A percentile compares a stretch with the other conserved stretches of the same genome.
Conservation (phyloP, 306 rosid genomes). For the Argentina anserina region DNA sequence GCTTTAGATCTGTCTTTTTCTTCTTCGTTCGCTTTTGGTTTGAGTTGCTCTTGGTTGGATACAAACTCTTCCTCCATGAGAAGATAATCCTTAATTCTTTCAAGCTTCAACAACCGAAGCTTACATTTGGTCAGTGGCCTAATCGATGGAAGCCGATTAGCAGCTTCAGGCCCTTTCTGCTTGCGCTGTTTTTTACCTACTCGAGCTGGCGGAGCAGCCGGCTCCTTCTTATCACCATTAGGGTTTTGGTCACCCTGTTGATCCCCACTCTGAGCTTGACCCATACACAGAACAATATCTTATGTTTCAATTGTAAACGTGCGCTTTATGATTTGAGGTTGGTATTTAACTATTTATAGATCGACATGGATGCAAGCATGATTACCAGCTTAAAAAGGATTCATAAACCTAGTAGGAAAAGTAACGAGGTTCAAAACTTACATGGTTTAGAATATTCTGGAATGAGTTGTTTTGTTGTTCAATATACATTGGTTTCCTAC, state of each 20-base stretch:
- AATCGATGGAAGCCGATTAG: slow-evolving; percentile 68
- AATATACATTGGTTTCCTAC: no score
- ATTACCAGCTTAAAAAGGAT: no score
- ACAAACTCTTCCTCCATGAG: slow-evolving; percentile 97
- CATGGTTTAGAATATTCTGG: no score
- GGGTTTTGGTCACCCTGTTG: slow-evolving; percentile 62
- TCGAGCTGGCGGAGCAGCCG: slow-evolving; percentile 83
- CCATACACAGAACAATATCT: slow-evolving; percentile 47
- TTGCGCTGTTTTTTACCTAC: slow-evolving; percentile 84
- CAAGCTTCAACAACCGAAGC: slow-evolving; percentile 72
- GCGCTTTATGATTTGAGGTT: no score
- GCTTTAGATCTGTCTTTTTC: slow-evolving; percentile 90
- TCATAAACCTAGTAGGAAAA: no score
- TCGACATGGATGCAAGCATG: no score
- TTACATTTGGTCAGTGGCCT: slow-evolving; percentile 78
- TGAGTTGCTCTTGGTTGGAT: slow-evolving; percentile 75
- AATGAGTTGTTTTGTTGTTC: no score
- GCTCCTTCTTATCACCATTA: slow-evolving; percentile 71
- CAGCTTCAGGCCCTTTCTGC: slow-evolving; percentile 90
- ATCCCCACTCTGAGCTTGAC: slow-evolving; percentile 77
- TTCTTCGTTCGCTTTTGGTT: slow-evolving; percentile 76
- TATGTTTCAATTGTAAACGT: no score
- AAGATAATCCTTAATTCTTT: slow-evolving; percentile 78
- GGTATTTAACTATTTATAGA: no score
- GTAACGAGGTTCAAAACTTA: no score